Evolutionary conservation across 164 flowering plant genomes (phyloP).

Genomic region (Piper betle): DNA sequence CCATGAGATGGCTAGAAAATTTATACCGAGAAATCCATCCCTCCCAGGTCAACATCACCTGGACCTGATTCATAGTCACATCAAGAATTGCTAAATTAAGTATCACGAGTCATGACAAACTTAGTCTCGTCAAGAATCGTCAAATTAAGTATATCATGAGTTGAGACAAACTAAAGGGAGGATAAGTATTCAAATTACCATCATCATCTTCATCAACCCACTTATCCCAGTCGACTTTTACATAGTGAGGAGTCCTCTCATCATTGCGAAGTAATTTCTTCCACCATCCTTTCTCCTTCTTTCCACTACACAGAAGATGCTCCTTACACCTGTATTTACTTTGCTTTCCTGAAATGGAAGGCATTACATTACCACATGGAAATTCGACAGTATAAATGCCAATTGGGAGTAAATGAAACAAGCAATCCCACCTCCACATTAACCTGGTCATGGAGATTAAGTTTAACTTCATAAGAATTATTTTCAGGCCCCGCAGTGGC

Average conservation of each 20-base stretch:
- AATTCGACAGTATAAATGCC: not conserved
- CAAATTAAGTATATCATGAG: not conserved
- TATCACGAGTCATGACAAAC: too few relatives aligned
- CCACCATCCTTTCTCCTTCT: slow-evolving; percentile 93
- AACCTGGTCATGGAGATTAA: slow-evolving; percentile 75
- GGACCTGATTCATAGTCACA: slow-evolving; percentile 15
- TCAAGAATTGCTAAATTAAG: not conserved
- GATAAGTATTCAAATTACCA: slow-evolving; percentile 16
- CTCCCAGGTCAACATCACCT: slow-evolving; percentile 57
- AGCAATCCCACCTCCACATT: slow-evolving; percentile 22
- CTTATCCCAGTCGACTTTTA: slow-evolving; percentile 95
- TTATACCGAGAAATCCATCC: slow-evolving; percentile 90
- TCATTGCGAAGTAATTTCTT: slow-evolving; percentile 53
- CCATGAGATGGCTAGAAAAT: not conserved
- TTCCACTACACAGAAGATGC: slow-evolving; percentile 57
- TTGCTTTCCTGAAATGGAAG: slow-evolving; percentile 54
- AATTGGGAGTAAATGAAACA: not conserved
- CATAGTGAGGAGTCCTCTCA: slow-evolving; percentile 57
- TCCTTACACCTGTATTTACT: slow-evolving; percentile 58
- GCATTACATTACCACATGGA: not conserved
- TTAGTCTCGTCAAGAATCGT: not conserved
- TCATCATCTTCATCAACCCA: slow-evolving; percentile 98
- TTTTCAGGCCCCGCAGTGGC: slow-evolving; percentile 57
- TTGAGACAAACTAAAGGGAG: not conserved
- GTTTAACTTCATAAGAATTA: slow-evolving; percentile 51